Base-by-base conservation (phyloP, 2,329 filamentous ascomycete genomes). In the Pseudocercospora cruenta region DNA sequence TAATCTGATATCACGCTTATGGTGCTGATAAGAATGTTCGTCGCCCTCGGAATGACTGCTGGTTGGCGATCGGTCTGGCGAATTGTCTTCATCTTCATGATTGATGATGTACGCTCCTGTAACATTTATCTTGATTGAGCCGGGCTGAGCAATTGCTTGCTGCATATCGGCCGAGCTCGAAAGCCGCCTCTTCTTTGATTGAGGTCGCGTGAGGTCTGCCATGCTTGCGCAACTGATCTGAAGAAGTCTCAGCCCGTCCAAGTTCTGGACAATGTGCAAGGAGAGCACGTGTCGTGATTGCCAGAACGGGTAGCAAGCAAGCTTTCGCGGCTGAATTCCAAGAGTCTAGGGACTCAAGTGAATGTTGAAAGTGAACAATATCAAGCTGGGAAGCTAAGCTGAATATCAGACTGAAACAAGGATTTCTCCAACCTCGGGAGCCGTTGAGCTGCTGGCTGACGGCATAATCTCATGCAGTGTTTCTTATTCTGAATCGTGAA, bases 21-120 rank as follows among this genome's bases (percentile, higher is more conserved):
- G 92, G 78, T 89, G 87, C 70, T 88, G 83, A 64, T 87, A 85
- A 24, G 85, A 84, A 55, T 87, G 84, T 68, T 84, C 81, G 36
- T 74, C 73, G 60, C 80, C 79, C 64, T 78, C 78, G 21, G 82
- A 75, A 59, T 77, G 70, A 62, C 76, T 73, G 36, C 80, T 77
- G 47, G 82, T 81, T 3, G 86, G 83, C n/a, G 73, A 75, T 49
- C 67, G 45, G 62, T 71, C 68, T 2, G 76, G 74, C 7, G 74
- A 74, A 16, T 60, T 58, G 33, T 77, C 75, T 22, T 74, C 72
- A 12, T 81, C 79, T 43, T 92, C 90, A 68, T 94, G 90, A 76
- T 97, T 93, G 74, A 97, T 93, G 71, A 99, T 98, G 77, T 97
- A 97, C 45, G 95, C 95, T 75, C 94, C 95, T 78, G 93, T 89